Percentiles rank a stretch among this genome's conserved stretches.
phyloP scores from a whole-genome alignment of 805 yeast species.

The Candida ortonii region DNA sequence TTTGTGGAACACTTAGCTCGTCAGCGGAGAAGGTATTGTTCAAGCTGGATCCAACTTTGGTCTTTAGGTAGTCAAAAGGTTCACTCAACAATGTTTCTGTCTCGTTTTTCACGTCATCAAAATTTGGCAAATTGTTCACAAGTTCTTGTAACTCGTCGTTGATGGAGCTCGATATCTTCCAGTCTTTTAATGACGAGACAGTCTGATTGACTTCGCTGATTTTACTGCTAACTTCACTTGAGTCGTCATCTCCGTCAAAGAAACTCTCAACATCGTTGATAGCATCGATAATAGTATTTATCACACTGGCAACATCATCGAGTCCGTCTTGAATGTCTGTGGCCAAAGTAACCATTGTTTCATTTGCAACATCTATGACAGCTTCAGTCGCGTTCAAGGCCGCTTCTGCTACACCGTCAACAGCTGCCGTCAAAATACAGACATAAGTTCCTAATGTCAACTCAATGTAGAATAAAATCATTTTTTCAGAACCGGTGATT shows the following conservation, averaged over 20 bases:
- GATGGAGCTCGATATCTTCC: constrained; percentile 66
- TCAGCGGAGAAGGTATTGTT: constrained; percentile 22
- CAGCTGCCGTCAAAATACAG: constrained; percentile 72
- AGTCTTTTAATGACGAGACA: constrained; percentile 48
- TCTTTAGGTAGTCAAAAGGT: constrained; percentile 57
- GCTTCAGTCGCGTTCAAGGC: constrained; percentile 73
- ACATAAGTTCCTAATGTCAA: constrained; percentile 82
- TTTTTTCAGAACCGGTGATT: constrained; percentile 54
- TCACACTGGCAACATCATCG: constrained; percentile 51
- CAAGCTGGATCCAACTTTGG: constrained; percentile 32
- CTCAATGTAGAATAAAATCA: constrained; percentile 65
- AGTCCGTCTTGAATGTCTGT: constrained; percentile 66
- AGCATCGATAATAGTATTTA: constrained; percentile 51
- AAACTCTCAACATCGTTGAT: constrained; percentile 47
- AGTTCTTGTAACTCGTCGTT: constrained; percentile 53
- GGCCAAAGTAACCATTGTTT: constrained; percentile 52
- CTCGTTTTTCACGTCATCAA: constrained; percentile 57
- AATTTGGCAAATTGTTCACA: constrained; percentile 57
- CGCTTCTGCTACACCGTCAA: constrained; percentile 67
- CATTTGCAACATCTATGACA: constrained; percentile 58
- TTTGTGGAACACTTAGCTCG: constrained; percentile 41
- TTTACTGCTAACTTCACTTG: constrained; percentile 29
- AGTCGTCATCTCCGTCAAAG: constrained; percentile 47
- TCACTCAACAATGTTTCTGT: constrained; percentile 50
- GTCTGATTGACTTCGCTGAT: constrained; percentile 56